Evolutionary conservation across 139 green algal species (phyloP).

Genomic region (Nannochloris sp.): DNA sequence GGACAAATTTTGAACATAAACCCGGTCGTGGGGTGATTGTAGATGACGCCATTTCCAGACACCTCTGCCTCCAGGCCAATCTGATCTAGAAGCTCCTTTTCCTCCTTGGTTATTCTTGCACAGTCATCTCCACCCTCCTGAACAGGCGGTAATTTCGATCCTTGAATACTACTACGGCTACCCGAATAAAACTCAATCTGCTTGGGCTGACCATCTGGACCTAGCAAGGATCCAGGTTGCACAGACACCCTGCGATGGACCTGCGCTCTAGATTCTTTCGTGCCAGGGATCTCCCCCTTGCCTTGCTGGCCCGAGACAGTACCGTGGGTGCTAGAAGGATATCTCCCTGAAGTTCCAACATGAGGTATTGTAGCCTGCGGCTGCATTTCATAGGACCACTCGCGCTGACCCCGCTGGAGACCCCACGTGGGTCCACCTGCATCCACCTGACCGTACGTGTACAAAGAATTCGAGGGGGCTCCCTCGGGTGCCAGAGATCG

Average conservation of each 20-base stretch:
- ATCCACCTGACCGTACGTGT: slow-evolving; percentile 2
- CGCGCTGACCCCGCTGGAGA: background rate
- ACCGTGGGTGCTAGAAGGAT: too few species aligned
- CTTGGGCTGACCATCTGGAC: background rate
- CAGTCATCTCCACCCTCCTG: background rate
- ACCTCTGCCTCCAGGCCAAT: slow-evolving; percentile 1
- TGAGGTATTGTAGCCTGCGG: background rate
- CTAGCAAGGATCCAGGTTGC: background rate
- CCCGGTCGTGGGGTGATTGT: background rate
- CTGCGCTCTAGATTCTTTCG: background rate
- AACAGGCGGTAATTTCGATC: background rate
- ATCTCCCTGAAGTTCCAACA: background rate
- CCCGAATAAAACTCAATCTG: slow-evolving; percentile 3
- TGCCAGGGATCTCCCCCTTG: background rate
- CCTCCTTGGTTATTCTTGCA: background rate
- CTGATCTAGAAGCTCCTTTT: background rate
- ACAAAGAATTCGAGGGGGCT: slow-evolving; percentile 1
- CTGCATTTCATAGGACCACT: background rate
- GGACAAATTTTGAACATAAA: slow-evolving; percentile 4
- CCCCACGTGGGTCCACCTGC: background rate
- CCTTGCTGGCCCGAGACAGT: too few species aligned
- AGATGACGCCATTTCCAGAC: background rate
- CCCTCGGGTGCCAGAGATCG: slow-evolving; percentile 6
- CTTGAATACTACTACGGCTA: background rate
- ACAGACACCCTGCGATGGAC: background rate